These are phyloP conservation scores for Diaporthe sp. DNA, from an alignment of 2,329 filamentous ascomycete genomes.

Conservation along the genomic window DNA sequence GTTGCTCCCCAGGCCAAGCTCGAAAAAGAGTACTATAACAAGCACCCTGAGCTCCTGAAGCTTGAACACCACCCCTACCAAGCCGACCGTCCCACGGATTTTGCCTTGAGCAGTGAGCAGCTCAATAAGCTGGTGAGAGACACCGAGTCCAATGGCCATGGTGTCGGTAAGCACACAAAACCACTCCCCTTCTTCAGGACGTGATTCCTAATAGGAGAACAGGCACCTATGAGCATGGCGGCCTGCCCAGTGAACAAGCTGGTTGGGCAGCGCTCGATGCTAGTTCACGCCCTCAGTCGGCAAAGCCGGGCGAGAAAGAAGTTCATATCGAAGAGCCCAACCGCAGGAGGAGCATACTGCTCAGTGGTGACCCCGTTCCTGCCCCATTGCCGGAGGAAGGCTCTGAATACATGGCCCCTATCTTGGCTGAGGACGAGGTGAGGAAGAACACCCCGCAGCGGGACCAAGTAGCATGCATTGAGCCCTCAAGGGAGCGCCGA, in stretches of 20 bases:
- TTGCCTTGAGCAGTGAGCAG: constrained; percentile 88
- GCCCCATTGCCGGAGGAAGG: constrained; percentile 64
- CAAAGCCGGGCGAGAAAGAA: constrained; percentile 64
- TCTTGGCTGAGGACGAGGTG: constrained; percentile 89
- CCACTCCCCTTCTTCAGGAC: not conserved
- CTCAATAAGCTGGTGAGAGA: constrained; percentile 89
- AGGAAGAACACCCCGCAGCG: constrained; percentile 76
- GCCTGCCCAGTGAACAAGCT: constrained; percentile 90
- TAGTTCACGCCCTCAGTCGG: constrained; percentile 66
- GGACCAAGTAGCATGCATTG: constrained; percentile 82
- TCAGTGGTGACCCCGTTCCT: constrained; percentile 49
- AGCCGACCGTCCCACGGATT: constrained; percentile 72
- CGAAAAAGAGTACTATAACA: constrained; percentile 91
- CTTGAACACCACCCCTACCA: constrained; percentile 74
- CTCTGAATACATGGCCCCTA: constrained; percentile 77
- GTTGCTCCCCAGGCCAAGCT: constrained; percentile 81
- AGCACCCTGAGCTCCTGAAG: constrained; percentile 84
- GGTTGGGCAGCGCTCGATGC: constrained; percentile 92
- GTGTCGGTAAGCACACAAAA: constrained; percentile 56
- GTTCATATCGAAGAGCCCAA: constrained; percentile 83
- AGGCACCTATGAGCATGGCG: constrained; percentile 73
- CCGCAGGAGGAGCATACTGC: constrained; percentile 55
- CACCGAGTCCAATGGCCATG: constrained; percentile 66
- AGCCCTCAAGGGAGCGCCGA: constrained; percentile 75
- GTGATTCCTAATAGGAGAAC: constrained; percentile 43